A percentile compares a stretch with the other conserved stretches of the same genome.
Evolutionary conservation across 139 green algal species (phyloP).

Genomic region (Chlorella sp.): DNA sequence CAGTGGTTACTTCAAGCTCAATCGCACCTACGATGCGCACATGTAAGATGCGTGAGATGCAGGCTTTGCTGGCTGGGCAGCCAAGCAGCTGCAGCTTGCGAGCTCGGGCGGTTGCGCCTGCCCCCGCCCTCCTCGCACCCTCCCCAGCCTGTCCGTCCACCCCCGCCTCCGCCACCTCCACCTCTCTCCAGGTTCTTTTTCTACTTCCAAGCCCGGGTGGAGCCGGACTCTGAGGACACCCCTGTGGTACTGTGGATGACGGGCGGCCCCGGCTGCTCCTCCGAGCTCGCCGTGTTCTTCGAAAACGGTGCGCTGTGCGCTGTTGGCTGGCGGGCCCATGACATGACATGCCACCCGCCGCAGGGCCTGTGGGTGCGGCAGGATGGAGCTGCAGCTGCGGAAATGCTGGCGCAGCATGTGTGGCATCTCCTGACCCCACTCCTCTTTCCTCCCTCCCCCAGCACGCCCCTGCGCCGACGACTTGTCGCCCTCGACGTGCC

Average conservation of each 20-base stretch:
- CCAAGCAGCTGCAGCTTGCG: neutral
- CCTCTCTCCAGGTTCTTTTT: constrained; percentile 79
- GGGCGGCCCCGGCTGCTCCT: constrained; percentile 93
- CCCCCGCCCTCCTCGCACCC: neutral
- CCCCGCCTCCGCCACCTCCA: neutral
- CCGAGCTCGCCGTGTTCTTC: constrained; percentile 90
- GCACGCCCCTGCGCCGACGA: no score
- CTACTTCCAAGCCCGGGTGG: constrained; percentile 72
- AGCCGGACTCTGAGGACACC: constrained; percentile 19
- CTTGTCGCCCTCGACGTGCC: no score
- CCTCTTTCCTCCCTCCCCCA: neutral
- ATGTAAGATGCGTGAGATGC: constrained; percentile 46
- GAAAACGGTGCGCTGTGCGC: constrained; percentile 44
- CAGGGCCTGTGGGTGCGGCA: neutral
- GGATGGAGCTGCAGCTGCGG: neutral
- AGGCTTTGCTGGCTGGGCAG: neutral
- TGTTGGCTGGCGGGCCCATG: neutral
- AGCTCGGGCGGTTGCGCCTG: neutral
- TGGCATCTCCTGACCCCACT: no score
- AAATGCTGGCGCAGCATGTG: no score
- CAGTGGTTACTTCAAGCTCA: constrained; percentile 77
- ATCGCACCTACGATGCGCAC: constrained; percentile 61
- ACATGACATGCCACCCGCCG: neutral
- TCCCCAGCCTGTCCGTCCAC: neutral
- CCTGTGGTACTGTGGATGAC: constrained; percentile 75